Evolutionary conservation across 306 rosid species (phyloP).

Genomic region (Astragalus glycyphyllos): DNA sequence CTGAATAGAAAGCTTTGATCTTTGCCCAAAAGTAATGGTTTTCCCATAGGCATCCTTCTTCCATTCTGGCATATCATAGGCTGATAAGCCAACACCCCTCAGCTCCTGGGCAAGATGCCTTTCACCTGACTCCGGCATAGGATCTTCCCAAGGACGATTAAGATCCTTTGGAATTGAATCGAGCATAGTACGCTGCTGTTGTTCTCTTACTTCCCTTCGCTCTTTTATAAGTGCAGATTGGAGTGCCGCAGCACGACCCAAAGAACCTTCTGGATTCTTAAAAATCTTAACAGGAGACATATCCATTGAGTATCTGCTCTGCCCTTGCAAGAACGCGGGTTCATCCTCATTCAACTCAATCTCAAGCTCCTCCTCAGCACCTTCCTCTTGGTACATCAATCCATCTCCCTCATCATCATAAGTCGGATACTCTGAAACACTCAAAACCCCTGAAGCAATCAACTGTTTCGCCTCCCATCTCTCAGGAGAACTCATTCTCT

Average conservation of each 20-base stretch:
- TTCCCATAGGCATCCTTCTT: conserved; percentile 95
- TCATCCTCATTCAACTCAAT: conserved; percentile 91
- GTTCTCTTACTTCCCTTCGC: conserved; percentile 91
- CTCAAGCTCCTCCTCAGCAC: conserved; percentile 90
- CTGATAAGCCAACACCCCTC: conserved; percentile 89
- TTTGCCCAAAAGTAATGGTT: conserved; percentile 81
- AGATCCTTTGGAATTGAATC: conserved; percentile 94
- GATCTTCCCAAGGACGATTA: conserved; percentile 97
- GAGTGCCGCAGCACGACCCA: conserved; percentile 90
- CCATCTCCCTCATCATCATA: conserved; percentile 93
- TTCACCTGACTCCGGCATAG: conserved; percentile 90
- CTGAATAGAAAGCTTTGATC: conserved; percentile 88
- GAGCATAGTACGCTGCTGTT: conserved; percentile 86
- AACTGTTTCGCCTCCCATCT: conserved; percentile 90
- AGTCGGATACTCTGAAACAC: conserved; percentile 73
- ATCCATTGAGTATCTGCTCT: conserved; percentile 78
- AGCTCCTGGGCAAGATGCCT: conserved; percentile 94
- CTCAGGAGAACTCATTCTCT: conserved; percentile 96
- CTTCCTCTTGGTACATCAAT: conserved; percentile 74
- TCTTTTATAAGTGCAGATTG: conserved; percentile 93
- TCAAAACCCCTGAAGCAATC: conserved; percentile 82
- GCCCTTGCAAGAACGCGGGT: conserved; percentile 87
- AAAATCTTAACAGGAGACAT: conserved; percentile 95
- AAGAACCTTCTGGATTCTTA: conserved; percentile 89
- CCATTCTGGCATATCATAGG: conserved; percentile 93